phyloP scores from a whole-genome alignment of 768 basidiomycete genomes.

The Pulveroboletus sp. region DNA sequence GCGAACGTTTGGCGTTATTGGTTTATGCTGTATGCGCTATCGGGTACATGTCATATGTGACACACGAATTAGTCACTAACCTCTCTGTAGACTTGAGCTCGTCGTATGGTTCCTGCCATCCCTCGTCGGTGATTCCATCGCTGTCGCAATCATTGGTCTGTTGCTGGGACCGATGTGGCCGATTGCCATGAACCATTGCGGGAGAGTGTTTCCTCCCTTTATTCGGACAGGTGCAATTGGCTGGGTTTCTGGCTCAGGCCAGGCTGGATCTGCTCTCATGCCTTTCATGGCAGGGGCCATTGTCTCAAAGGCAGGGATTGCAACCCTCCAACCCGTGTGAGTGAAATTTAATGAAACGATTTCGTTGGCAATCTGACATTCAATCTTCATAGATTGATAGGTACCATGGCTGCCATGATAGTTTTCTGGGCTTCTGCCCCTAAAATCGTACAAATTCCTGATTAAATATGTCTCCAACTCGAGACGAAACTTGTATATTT shows the following conservation, averaged over 20 bases:
- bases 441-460: conserved; percentile 10
- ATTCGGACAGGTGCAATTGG: conserved; percentile 40
- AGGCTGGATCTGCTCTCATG: conserved; percentile 47
- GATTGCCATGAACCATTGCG: conserved; percentile 39
- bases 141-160: conserved; percentile 62
- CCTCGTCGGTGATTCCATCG: conserved; percentile 60
- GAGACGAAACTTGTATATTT: no score
- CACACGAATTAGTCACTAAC: neutral
- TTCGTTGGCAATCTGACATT: neutral
- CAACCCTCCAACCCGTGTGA: conserved; percentile 48
- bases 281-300: conserved; percentile 52
- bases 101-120: conserved; percentile 70
- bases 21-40: conserved; percentile 32
- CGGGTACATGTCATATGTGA: conserved; percentile 11
- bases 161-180: conserved; percentile 78
- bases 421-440: conserved; percentile 39
- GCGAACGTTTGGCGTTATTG: conserved; percentile 29
- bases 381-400: conserved; percentile 20
- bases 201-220: conserved; percentile 33
- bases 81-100: conserved; percentile 51
- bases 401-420: conserved; percentile 38
- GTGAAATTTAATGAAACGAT: conserved; percentile 25
- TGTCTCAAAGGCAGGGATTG: conserved; percentile 40
- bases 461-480: no score
- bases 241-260: conserved; percentile 53